Evolutionary conservation across 441 rosid genomes (phyloP).

Genomic region (Syzygium malaccense): DNA sequence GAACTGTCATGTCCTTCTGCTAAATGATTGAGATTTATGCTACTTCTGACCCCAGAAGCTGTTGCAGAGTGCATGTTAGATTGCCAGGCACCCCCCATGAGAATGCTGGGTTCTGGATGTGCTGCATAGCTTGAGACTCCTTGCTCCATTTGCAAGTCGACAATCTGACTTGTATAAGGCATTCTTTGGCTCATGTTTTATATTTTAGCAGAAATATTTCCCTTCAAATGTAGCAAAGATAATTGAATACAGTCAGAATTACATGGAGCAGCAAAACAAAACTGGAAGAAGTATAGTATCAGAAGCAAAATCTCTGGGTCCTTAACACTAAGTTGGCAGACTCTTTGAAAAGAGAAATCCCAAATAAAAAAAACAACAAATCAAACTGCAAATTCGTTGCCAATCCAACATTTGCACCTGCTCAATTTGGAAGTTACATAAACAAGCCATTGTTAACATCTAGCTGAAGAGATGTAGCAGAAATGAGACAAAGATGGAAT

Average conservation of each 20-base stretch:
- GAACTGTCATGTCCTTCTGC: constrained; percentile 43
- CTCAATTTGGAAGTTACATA: not conserved
- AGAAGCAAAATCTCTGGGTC: not conserved
- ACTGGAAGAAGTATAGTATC: not conserved
- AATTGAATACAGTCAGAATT: not conserved
- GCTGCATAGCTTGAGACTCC: constrained; percentile 26
- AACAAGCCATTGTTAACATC: not conserved
- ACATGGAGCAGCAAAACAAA: not conserved
- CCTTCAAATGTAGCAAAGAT: constrained; percentile 9
- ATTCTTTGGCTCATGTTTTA: constrained; percentile 50
- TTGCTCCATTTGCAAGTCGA: constrained; percentile 50
- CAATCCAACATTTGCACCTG: not conserved
- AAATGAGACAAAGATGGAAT: not conserved
- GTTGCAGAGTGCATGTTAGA: constrained; percentile 38
- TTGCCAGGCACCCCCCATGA: constrained; percentile 41
- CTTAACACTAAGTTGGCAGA: not conserved
- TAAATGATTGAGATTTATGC: constrained; percentile 30
- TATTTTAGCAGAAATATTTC: constrained; percentile 11
- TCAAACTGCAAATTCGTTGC: not conserved
- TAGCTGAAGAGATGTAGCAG: not conserved
- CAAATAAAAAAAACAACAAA: not conserved
- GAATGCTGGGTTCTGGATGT: constrained; percentile 42
- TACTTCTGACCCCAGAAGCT: constrained; percentile 30
- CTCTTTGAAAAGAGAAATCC: not conserved
- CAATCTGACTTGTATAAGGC: constrained; percentile 31